phyloP scores from a whole-genome alignment of 768 basidiomycete genomes.

The Boletus rex-veris region DNA sequence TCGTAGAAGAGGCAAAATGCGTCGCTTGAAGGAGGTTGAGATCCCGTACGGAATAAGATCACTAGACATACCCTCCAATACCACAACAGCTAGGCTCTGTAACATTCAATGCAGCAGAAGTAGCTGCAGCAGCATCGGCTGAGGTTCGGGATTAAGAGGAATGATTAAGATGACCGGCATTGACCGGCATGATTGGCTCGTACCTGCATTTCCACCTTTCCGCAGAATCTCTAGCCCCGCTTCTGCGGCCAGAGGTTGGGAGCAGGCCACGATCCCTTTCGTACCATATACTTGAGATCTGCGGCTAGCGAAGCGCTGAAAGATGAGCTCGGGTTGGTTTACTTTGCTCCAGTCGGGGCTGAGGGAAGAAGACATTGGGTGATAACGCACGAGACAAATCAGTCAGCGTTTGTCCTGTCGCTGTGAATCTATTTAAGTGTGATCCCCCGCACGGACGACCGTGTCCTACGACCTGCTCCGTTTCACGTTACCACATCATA shows the following conservation, averaged over 20 bases:
- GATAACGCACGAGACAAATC: background rate
- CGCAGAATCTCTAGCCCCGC: slow-evolving; percentile 90
- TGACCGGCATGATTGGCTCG: slow-evolving; percentile 12
- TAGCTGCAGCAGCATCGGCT: slow-evolving; percentile 95
- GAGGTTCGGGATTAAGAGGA: background rate
- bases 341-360: slow-evolving; percentile 59
- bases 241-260: slow-evolving; percentile 88
- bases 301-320: slow-evolving; percentile 76
- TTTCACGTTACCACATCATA: slow-evolving; percentile 4
- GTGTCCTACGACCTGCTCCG: background rate
- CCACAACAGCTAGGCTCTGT: slow-evolving; percentile 87
- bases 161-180: background rate
- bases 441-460: slow-evolving; percentile 6
- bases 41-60: background rate
- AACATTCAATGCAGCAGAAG: slow-evolving; percentile 87
- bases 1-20: slow-evolving; percentile 94
- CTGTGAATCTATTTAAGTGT: background rate
- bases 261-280: slow-evolving; percentile 83
- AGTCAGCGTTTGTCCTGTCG: background rate
- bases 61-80: slow-evolving; percentile 72
- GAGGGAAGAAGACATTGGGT: slow-evolving; percentile 26
- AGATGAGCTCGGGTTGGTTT: slow-evolving; percentile 59
- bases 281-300: slow-evolving; percentile 83
- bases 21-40: slow-evolving; percentile 47
- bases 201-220: slow-evolving; percentile 95